A percentile compares a stretch with the other conserved stretches of the same genome.
Evolutionary conservation across 352 stramenopile genomes (phyloP).

Genomic region (Phytophthora hibernalis): DNA sequence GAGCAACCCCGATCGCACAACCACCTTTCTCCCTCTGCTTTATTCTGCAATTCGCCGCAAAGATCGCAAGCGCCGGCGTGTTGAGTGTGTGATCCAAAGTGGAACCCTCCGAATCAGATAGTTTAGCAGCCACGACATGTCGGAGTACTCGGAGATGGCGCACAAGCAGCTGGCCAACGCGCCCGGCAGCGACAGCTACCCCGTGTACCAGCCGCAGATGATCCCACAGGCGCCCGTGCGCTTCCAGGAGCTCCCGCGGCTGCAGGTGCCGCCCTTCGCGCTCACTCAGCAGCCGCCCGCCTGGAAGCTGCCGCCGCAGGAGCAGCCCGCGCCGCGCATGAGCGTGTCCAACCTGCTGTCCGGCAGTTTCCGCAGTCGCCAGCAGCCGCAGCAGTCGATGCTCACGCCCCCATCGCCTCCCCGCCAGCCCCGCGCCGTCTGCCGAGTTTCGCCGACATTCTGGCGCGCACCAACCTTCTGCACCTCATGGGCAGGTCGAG

Average conservation of each 20-base stretch:
- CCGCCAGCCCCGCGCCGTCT: constrained; percentile 46
- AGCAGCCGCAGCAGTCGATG: constrained; percentile 13
- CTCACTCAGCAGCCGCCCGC: constrained; percentile 59
- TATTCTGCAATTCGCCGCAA: constrained; percentile 61
- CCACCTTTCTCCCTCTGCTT: constrained; percentile 33
- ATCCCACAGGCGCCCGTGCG: constrained; percentile 28
- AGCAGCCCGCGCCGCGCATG: constrained; percentile 47
- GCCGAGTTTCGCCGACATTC: constrained; percentile 70
- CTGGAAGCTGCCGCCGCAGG: constrained; percentile 55
- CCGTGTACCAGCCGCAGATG: constrained; percentile 24
- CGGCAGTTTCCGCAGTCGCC: constrained; percentile 41
- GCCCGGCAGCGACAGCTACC: constrained; percentile 34
- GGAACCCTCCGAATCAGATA: constrained; percentile 26
- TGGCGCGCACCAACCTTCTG: constrained; percentile 70
- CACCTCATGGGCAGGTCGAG: constrained; percentile 60
- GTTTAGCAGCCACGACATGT: constrained; percentile 21
- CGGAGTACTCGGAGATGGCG: constrained; percentile 41
- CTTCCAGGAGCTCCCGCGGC: constrained; percentile 72
- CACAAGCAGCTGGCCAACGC: constrained; percentile 49
- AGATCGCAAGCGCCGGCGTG: constrained; percentile 41
- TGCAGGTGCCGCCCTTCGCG: constrained; percentile 68
- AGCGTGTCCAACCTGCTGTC: constrained; percentile 66
- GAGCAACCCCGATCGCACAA: constrained; percentile 32
- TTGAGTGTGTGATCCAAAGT: constrained; percentile 14
- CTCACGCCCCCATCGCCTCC: constrained; percentile 34